These are phyloP conservation scores for Suillus plorans DNA, from an alignment of 768 basidiomycete genomes.

Conservation along the genomic window DNA sequence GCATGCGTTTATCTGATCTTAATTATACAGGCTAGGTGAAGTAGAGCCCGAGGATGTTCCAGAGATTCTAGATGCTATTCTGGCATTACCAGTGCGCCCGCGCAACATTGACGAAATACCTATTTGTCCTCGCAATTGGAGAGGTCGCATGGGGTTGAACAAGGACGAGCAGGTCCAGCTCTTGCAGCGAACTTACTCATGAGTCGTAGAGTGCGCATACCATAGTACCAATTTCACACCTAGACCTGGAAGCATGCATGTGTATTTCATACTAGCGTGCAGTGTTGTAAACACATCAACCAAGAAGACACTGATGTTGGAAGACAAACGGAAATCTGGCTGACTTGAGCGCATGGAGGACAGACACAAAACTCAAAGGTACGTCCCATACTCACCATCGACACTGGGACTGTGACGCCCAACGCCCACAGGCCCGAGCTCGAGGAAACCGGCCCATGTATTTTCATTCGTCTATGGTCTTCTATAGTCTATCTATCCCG, in stretches of 20 bases:
- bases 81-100: conserved; percentile 31
- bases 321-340: too few relatives aligned
- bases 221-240: neutral
- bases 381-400: too few relatives aligned
- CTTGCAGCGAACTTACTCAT: conserved; percentile 11
- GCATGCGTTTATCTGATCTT: neutral
- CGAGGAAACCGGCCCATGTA: too few relatives aligned
- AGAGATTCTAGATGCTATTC: conserved; percentile 45
- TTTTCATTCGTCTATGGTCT: too few relatives aligned
- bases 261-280: neutral
- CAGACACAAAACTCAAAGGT: too few relatives aligned
- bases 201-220: neutral
- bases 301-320: too few relatives aligned
- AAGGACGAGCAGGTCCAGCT: conserved; percentile 56
- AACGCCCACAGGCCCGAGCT: too few relatives aligned
- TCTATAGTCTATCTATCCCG: too few relatives aligned
- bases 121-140: conserved; percentile 53
- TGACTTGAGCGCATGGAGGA: too few relatives aligned
- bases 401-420: too few relatives aligned
- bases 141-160: conserved; percentile 68
- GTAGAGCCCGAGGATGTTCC: conserved; percentile 59
- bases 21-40: conserved; percentile 54
- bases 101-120: conserved; percentile 31
- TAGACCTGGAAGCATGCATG: neutral
- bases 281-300: too few relatives aligned